These are phyloP conservation scores for Fusarium citri DNA, from an alignment of 2,329 filamentous ascomycete species.

Conservation along the genomic window DNA sequence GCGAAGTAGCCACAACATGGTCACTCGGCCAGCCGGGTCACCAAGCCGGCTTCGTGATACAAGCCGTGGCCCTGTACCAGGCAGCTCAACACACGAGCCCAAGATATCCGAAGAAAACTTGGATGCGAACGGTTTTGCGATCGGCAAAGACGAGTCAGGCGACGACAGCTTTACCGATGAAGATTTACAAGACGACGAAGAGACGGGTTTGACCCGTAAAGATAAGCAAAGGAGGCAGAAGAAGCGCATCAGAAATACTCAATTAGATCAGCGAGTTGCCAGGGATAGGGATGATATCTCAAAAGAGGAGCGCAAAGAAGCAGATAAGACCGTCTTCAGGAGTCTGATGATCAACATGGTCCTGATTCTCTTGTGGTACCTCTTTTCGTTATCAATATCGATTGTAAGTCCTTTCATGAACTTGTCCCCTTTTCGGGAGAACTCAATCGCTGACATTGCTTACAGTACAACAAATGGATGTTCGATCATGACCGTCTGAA, in stretches of 20 bases:
- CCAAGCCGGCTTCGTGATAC: conserved; percentile 45
- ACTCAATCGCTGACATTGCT: conserved; percentile 34
- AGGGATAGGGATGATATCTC: conserved; percentile 67
- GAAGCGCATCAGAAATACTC: conserved; percentile 74
- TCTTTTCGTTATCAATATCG: conserved; percentile 93
- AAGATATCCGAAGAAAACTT: conserved; percentile 61
- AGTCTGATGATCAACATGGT: conserved; percentile 78
- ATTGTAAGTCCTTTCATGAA: conserved; percentile 68
- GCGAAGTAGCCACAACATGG: conserved; percentile 61
- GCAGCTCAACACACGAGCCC: conserved; percentile 53
- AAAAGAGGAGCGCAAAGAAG: conserved; percentile 79
- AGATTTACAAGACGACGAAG: conserved; percentile 85
- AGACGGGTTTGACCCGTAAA: conserved; percentile 83
- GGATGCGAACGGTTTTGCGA: conserved; percentile 43
- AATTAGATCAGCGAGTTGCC: conserved; percentile 76
- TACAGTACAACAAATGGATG: conserved; percentile 99
- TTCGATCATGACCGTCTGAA: conserved; percentile 86
- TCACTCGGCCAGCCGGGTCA: conserved; percentile 48
- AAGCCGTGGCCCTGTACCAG: conserved; percentile 36
- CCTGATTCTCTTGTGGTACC: conserved; percentile 88
- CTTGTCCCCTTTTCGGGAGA: neutral
- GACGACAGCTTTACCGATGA: conserved; percentile 75
- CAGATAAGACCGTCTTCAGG: conserved; percentile 78
- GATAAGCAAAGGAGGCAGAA: conserved; percentile 76
- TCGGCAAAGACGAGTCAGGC: conserved; percentile 50